These are phyloP conservation scores for Mortierella sp. DNA, from an alignment of 371 early-diverging fungal species.

Conservation along the genomic window DNA sequence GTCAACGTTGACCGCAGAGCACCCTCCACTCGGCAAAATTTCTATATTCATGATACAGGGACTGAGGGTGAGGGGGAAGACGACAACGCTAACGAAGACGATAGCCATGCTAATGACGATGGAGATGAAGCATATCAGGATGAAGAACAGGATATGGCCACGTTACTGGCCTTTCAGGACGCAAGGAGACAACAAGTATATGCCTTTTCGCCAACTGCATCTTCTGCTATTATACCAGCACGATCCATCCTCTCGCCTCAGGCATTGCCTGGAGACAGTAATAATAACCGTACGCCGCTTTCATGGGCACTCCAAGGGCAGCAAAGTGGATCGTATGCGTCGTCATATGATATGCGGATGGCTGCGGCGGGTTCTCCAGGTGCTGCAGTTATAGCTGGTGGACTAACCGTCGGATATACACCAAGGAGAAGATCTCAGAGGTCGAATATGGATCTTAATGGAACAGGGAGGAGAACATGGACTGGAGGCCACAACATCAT, in stretches of 20 bases:
- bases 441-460: constrained; percentile 24
- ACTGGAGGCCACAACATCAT: constrained; percentile 54
- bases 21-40: not conserved
- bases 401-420: constrained; percentile 40
- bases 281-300: constrained; percentile 19
- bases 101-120: not conserved
- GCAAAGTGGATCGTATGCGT: constrained; percentile 9
- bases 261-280: constrained; percentile 2
- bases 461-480: constrained; percentile 51
- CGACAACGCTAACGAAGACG: not conserved
- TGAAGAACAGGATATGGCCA: constrained; percentile 55
- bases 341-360: constrained; percentile 36
- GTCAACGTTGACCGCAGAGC: constrained; percentile 29
- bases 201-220: constrained; percentile 35
- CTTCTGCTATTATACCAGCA: constrained; percentile 19
- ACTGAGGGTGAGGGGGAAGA: not conserved
- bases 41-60: not conserved
- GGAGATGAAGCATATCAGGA: constrained; percentile 25
- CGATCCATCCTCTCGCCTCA: constrained; percentile 38
- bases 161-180: constrained; percentile 48
- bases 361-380: constrained; percentile 34
- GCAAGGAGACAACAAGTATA: constrained; percentile 38
- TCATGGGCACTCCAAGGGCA: constrained; percentile 35
- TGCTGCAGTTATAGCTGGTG: constrained; percentile 19
- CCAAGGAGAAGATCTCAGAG: constrained; percentile 25